Evolutionary conservation across 495 filamentous ascomycete species (phyloP), one percentile per base, ranked within the genome.

Genomic region (Xylaria flabelliformis): DNA sequence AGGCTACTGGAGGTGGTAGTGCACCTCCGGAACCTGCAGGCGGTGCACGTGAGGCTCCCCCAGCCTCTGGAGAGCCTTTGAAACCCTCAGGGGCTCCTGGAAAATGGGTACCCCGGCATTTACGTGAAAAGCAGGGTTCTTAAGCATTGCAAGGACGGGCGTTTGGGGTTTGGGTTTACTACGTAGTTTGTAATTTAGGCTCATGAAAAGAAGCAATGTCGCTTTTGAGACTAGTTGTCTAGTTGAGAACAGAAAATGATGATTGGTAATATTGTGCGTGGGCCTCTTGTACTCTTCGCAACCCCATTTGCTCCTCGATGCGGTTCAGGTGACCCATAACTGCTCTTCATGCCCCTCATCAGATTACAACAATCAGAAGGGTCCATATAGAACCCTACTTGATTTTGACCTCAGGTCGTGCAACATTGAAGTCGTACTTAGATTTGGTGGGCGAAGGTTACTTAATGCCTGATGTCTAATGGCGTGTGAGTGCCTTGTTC

Each of bases 81-180:
- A 84, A 82, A 76, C 74, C 84, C 24, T 82, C 82, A 39, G 82
- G 84, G 19, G 80, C 72, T 12, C 73, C 83, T 21, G 84, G 84
- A 65, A 85, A 85, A 72, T 86, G 77, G 67, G 84, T 85, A 61
- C 83, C 84, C 63, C 73, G 68, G 41, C 78, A 70, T 74, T 70
- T 73, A 50, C 76, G 71, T 58, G 72, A 81, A 12, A 74, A 77
- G 73, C 48, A 78, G 65, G 72, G 74, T 72, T 67, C 63, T 44
- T 77, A 77, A 74, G 76, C 71, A 78, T 78, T 74, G 74, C 64
- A 67, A 71, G 73, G 72, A 74, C 69, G 41, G 77, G 77, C 77
- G 77, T 79, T 79, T 61, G 72, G 71, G 77, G 70, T 73, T 75
- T 74, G 72, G 74, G 72, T 76, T 79, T 75, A 74, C 71, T 75